Evolutionary conservation across 2,329 filamentous ascomycete genomes (phyloP).

Genomic region (Phaeosphaeria sp.): DNA sequence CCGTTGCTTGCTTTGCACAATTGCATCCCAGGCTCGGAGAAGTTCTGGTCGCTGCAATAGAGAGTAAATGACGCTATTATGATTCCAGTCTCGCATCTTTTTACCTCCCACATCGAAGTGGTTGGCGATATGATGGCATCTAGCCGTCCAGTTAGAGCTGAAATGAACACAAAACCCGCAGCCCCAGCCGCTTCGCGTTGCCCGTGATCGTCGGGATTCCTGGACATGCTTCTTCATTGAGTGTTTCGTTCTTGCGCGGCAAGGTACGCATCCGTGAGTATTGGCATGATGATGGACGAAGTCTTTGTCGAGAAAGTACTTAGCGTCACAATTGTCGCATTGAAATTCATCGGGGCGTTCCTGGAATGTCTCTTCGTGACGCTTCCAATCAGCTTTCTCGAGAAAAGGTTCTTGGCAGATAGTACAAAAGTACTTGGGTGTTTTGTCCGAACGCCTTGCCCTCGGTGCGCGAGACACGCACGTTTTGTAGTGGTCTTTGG

Average conservation of each 20-base stretch:
- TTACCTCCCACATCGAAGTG: constrained; percentile 63
- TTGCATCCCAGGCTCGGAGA: constrained; percentile 60
- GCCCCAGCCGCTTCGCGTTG: constrained; percentile 65
- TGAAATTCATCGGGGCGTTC: constrained; percentile 70
- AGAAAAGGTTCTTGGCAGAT: constrained; percentile 66
- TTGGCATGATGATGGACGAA: constrained; percentile 70
- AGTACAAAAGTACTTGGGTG: constrained; percentile 48
- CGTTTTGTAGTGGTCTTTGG: constrained; percentile 35
- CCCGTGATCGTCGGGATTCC: constrained; percentile 44
- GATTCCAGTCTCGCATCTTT: constrained; percentile 69
- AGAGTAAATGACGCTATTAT: constrained; percentile 70
- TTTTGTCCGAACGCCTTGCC: constrained; percentile 24
- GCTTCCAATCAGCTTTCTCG: constrained; percentile 72
- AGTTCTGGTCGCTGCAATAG: constrained; percentile 68
- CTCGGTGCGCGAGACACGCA: constrained; percentile 36
- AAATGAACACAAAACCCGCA: constrained; percentile 72
- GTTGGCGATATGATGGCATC: constrained; percentile 70
- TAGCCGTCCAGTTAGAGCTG: constrained; percentile 65
- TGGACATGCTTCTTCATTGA: constrained; percentile 57
- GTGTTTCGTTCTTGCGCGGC: constrained; percentile 42
- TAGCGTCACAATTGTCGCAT: constrained; percentile 68
- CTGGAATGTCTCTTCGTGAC: constrained; percentile 72
- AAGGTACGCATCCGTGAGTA: constrained; percentile 64
- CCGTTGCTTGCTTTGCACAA: constrained; percentile 26
- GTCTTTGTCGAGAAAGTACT: constrained; percentile 70